Conservation (phyloP, 768 basidiomycete genomes). For the Lactarius sanguifluus region DNA sequence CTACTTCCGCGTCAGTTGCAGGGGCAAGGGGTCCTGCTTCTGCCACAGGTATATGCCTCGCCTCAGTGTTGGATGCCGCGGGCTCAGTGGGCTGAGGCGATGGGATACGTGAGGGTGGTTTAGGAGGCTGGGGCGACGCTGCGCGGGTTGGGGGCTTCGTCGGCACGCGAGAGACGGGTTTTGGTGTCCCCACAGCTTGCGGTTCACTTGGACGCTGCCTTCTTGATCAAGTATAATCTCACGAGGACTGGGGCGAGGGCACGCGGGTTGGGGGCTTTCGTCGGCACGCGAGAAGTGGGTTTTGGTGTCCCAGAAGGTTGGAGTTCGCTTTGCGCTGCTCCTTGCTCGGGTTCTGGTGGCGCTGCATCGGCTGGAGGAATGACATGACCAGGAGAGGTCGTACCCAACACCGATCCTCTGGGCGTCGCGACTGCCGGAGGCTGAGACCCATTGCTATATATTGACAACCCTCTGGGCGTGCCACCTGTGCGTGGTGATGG, state of each 20-base stretch:
- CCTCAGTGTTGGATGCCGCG: neutral
- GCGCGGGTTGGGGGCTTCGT: conserved; percentile 18
- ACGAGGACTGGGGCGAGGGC: conserved; percentile 11
- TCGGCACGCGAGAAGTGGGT: conserved; percentile 9
- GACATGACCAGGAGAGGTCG: neutral
- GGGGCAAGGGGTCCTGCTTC: neutral
- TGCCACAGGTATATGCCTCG: neutral
- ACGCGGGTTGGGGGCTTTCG: conserved; percentile 19
- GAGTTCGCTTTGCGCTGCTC: neutral
- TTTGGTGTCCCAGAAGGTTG: conserved; percentile 10
- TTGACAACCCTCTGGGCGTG: conserved; percentile 25
- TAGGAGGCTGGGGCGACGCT: conserved; percentile 11
- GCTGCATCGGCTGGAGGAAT: conserved; percentile 1
- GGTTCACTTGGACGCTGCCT: neutral
- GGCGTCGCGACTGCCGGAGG: conserved; percentile 20
- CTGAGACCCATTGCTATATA: conserved; percentile 21
- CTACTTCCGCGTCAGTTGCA: neutral
- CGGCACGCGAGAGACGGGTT: conserved; percentile 10
- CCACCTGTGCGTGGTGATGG: conserved; percentile 18
- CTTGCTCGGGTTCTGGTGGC: conserved; percentile 13
- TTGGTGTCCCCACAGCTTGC: conserved; percentile 7
- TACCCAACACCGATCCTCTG: conserved; percentile 7
- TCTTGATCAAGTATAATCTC: neutral
- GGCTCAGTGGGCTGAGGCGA: neutral
- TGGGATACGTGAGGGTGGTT: neutral